phyloP scores from a whole-genome alignment of 2,329 filamentous ascomycete species.

The Phyllosticta citriasiana region DNA sequence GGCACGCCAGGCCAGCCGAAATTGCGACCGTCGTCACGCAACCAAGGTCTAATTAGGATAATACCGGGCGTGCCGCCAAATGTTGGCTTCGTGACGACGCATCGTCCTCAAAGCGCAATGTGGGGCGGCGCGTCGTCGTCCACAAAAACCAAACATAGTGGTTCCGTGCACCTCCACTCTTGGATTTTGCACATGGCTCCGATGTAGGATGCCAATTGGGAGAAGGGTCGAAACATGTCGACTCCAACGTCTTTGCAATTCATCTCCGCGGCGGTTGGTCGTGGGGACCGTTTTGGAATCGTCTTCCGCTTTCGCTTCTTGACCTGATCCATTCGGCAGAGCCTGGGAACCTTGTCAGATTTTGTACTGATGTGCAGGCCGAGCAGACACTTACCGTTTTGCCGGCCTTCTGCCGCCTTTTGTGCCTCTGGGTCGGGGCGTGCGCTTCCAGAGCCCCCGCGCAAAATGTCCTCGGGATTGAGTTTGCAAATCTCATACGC shows the following conservation, averaged over 20 bases:
- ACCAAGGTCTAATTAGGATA: neutral
- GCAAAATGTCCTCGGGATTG: slow-evolving; percentile 39
- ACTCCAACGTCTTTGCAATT: neutral
- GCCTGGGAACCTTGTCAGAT: slow-evolving; percentile 6
- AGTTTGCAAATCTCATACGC: slow-evolving; percentile 62
- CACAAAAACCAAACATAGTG: neutral
- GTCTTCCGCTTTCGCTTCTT: slow-evolving; percentile 26
- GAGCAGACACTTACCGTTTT: slow-evolving; percentile 17
- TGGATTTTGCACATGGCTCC: neutral
- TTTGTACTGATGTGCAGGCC: neutral
- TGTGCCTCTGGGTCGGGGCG: slow-evolving; percentile 35
- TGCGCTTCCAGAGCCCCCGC: slow-evolving; percentile 13
- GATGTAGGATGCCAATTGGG: neutral
- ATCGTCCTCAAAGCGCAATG: neutral
- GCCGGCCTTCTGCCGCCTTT: slow-evolving; percentile 37
- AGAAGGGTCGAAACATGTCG: neutral
- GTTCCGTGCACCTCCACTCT: neutral
- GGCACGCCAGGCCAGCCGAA: neutral
- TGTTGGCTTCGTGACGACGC: neutral
- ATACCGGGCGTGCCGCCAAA: neutral
- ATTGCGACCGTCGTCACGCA: neutral
- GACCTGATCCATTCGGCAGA: slow-evolving; percentile 27
- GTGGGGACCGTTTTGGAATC: slow-evolving; percentile 27
- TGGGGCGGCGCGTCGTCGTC: neutral
- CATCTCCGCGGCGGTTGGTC: slow-evolving; percentile 29